Evolutionary conservation across 805 yeast genomes (phyloP), one percentile per base, ranked within the genome.

Genomic region (Saccharomyces cerevisiae): DNA sequence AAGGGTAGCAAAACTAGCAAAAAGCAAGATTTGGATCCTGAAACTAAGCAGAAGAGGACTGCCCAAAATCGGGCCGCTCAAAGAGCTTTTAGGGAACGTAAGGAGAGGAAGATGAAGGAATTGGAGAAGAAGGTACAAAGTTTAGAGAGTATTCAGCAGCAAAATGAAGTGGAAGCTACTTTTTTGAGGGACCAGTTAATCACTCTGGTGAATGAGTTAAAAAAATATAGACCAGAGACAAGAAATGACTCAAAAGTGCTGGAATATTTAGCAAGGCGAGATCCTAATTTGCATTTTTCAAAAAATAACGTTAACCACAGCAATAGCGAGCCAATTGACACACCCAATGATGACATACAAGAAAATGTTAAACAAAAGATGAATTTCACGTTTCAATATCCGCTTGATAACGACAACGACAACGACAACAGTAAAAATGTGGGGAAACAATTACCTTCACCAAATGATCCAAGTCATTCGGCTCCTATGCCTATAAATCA

Each of bases 41-140:
- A 89, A 61, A 89, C 91, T 10, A 89, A 85, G 65, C 82, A 82
- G 62, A 91, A 89, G 75, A 78, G 98, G 62, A 89, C 96, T 13
- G 97, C 97, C 2, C 98, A 92, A 72, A 92, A 92, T 70, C 79
- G 99, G 65, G 97, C 97, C 4, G 98, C 98, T 14, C 99, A 92
- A 73, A 78, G 98, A 55, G 98, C 98, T 4, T 91, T 90, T 72
- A 78, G 98, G 55, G 98, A 92, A 72, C 80, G 98, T 56, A 92
- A 91, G 68, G 97, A 92, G 69, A 76, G 78, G 51, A 89, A 87
- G 65, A 80, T 92, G 84, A 80, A 82, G 65, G 97, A 91, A 60
- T 76, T 92, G 55, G 97, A 90, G 67, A 83, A 82, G 49, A 84
- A 88, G 62, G 96, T 94, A n/a, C 71, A 77, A 50, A 69, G 73